Conservation (phyloP, 805 yeast species). For the Metschnikowia orientalis region DNA sequence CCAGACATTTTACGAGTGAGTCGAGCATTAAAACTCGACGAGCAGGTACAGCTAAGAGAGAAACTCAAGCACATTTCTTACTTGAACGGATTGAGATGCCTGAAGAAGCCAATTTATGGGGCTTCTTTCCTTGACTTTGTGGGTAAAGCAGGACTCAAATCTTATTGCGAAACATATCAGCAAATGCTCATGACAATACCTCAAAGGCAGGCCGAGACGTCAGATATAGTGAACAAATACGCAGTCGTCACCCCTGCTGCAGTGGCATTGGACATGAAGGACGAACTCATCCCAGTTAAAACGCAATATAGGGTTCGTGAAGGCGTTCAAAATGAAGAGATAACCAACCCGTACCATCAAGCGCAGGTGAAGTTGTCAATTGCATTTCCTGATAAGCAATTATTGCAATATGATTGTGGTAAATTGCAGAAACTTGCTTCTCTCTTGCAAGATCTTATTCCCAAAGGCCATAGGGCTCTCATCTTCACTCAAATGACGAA, state of each 20-base stretch:
- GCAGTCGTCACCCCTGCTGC: conserved; percentile 87
- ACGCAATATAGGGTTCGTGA: conserved; percentile 30
- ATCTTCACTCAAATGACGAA: conserved; percentile 98
- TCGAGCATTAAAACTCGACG: conserved; percentile 48
- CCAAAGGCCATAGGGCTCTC: conserved; percentile 87
- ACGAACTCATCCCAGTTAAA: conserved; percentile 41
- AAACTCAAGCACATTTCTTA: conserved; percentile 54
- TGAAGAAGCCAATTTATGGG: conserved; percentile 65
- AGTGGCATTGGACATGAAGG: conserved; percentile 68
- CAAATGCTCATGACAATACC: conserved; percentile 24
- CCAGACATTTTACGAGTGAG: conserved; percentile 54
- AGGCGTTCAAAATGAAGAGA: conserved; percentile 31
- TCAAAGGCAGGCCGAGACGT: conserved; percentile 32
- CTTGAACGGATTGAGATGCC: conserved; percentile 62
- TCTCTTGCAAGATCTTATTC: conserved; percentile 69
- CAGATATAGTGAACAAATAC: conserved; percentile 60
- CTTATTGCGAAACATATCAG: conserved; percentile 1
- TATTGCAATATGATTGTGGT: conserved; percentile 94
- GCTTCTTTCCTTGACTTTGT: conserved; percentile 42
- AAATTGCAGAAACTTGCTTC: conserved; percentile 82
- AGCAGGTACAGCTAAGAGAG: conserved; percentile 49
- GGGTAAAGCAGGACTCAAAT: conserved; percentile 1
- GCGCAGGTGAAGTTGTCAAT: conserved; percentile 83
- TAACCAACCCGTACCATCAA: conserved; percentile 64
- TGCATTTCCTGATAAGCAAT: conserved; percentile 92